Conservation (phyloP, 129 eudicot species). For the Artemisia annua region DNA sequence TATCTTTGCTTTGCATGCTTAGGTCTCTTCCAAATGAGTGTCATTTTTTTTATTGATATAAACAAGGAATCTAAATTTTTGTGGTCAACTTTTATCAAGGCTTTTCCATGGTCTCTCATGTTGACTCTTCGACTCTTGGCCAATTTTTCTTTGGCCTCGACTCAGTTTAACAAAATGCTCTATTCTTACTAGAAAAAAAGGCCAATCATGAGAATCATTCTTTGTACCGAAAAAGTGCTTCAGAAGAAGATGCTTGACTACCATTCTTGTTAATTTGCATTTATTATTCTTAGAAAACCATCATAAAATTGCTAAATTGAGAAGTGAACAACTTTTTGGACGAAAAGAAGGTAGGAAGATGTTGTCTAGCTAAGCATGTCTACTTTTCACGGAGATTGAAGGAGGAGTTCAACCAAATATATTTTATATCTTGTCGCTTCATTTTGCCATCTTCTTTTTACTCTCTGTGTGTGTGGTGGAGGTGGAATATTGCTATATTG, state of each 20-base stretch:
- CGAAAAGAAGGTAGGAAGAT: not conserved
- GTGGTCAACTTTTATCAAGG: not conserved
- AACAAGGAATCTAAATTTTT: too few species aligned
- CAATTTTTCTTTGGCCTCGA: not conserved
- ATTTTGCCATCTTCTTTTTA: not conserved
- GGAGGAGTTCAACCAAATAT: too few species aligned
- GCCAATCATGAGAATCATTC: not conserved
- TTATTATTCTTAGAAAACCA: too few species aligned
- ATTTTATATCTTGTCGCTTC: not conserved
- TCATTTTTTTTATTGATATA: too few species aligned
- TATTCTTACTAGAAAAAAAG: not conserved
- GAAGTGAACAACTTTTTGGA: not conserved
- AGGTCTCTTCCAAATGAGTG: too few species aligned
- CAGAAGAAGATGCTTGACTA: too few species aligned
- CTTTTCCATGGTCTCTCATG: not conserved
- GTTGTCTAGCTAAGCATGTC: too few species aligned
- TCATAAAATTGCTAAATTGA: too few species aligned
- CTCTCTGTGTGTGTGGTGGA: not conserved
- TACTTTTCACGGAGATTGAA: too few species aligned
- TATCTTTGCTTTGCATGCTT: too few species aligned
- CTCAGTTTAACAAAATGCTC: not conserved
- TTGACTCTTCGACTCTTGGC: not conserved
- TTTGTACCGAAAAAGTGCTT: too few species aligned
- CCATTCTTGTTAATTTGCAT: too few species aligned
- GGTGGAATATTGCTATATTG: not conserved